Base-by-base conservation (phyloP, 139 green algal genomes). In the Chlorella vulgaris region DNA sequence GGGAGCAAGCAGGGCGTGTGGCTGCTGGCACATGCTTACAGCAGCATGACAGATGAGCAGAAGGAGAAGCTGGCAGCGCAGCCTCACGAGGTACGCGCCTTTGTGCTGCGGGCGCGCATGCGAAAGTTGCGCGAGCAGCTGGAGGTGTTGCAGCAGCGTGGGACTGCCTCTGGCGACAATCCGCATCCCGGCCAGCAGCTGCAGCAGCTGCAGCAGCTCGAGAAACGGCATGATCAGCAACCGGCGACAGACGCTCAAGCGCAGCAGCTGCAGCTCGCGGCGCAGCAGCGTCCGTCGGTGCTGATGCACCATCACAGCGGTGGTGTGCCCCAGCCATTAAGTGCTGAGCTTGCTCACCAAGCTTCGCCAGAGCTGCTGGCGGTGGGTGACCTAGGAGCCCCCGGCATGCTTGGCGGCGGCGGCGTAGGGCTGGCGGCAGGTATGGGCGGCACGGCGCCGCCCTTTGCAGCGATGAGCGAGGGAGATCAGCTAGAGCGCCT, bases 21-120 rank as follows among this genome's bases (percentile, higher is more conserved):
- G 53, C 73, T 79, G 73, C 73, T 79, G 24, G 51, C 47, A 36
- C 73, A 79, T 33, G 73, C 73, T 3, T 79, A 79, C 53, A 28
- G 53, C 50, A 55, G 35, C 24, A 79, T 79, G 73, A 69, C 53
- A 0, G 28, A 22, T 13, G 73, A 79, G 35, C 73, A 79, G 36
- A 79, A 79, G 51, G 51, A 53, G 35, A 67, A 67, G 53, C 73
- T 79, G 73, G 73, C 73, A 10, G 35, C 50, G 35, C 73, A 79
- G 73, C 73, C 73, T 8, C 51, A 35, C 2, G 73, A 79, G 36
- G 73, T 76, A 29, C 26, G 42, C 29, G 28, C 4, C 29, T 79
- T 42, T 40, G 73, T 79, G 51, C 36, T 79, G 33, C 50, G 51
- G 6, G 73, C 62, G 33, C 73, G 73, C 73, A 79, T 79, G 73